Conservation (phyloP, 345 rosid species). For the Populus alba region DNA sequence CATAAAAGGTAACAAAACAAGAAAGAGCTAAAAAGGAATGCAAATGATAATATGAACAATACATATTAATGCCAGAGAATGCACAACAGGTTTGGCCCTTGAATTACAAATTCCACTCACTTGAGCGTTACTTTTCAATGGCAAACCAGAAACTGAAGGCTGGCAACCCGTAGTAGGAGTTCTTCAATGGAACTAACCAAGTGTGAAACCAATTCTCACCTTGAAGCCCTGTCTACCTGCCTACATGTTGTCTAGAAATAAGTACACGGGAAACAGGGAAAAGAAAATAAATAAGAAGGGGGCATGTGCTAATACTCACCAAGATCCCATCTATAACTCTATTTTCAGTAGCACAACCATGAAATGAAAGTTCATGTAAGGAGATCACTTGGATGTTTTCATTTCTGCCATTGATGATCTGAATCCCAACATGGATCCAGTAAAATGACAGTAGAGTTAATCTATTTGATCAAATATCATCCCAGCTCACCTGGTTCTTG, state of each 20-base stretch:
- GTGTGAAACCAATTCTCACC: neutral
- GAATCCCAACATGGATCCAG: neutral
- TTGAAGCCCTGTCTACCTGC: neutral
- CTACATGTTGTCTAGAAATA: neutral
- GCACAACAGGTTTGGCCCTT: neutral
- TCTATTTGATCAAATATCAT: neutral
- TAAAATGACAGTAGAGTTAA: neutral
- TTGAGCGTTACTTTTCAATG: neutral
- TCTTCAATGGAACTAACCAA: neutral
- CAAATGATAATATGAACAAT: neutral
- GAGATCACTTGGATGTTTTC: neutral
- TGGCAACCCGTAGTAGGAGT: neutral
- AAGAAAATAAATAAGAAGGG: neutral
- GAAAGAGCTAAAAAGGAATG: neutral
- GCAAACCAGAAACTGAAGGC: neutral
- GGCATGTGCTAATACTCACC: neutral
- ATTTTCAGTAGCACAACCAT: neutral
- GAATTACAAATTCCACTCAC: neutral
- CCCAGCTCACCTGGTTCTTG: slow-evolving; percentile 57
- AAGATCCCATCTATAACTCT: neutral
- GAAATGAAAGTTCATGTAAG: neutral
- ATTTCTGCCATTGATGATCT: neutral
- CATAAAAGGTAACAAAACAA: neutral
- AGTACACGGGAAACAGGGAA: neutral
- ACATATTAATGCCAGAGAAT: neutral